phyloP scores from a whole-genome alignment of 345 rosid genomes.

The Eucalyptus albens region DNA sequence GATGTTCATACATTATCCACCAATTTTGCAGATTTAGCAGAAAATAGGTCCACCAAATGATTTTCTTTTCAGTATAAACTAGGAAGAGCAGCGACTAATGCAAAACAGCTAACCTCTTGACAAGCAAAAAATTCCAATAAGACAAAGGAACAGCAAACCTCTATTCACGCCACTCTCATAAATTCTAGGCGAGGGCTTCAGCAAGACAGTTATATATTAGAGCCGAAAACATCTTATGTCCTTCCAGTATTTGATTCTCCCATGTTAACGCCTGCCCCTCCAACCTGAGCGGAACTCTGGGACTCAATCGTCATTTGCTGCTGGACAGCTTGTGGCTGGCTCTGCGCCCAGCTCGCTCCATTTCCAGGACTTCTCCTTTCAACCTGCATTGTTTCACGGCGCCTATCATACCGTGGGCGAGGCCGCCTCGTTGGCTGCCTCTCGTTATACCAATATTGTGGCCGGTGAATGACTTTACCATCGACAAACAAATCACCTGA shows the following conservation, averaged over 20 bases:
- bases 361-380: constrained; percentile 45
- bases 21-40: background rate
- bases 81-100: background rate
- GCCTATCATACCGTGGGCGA: constrained; percentile 60
- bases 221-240: background rate
- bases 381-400: constrained; percentile 67
- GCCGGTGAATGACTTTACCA: constrained; percentile 88
- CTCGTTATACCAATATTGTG: constrained; percentile 52
- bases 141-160: background rate
- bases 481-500: constrained; percentile 75
- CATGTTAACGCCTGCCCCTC: background rate
- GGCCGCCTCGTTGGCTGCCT: constrained; percentile 50
- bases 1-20: background rate
- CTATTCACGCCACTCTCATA: background rate
- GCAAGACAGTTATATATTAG: background rate
- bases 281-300: background rate
- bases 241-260: background rate
- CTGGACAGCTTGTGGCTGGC: constrained; percentile 1
- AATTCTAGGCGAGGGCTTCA: background rate
- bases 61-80: background rate
- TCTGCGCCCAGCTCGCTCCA: constrained; percentile 14
- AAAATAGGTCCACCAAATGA: background rate
- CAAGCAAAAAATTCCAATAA: background rate
- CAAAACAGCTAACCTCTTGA: background rate
- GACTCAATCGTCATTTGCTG: constrained; percentile 6